Evolutionary conservation across 768 basidiomycete species (phyloP).

Genomic region (Amanita muscaria): DNA sequence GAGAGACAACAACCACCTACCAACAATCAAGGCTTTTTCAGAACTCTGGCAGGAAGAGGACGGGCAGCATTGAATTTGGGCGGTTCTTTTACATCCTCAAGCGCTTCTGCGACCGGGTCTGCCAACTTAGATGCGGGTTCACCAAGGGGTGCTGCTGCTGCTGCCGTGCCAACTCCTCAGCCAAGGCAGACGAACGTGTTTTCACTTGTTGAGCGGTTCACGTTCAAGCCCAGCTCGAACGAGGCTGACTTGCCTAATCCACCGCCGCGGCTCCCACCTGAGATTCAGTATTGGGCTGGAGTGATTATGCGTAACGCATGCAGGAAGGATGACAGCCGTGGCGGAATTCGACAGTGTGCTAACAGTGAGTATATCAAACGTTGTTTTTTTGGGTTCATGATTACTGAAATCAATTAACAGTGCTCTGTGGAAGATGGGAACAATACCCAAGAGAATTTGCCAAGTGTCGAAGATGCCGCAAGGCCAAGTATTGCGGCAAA

Average conservation of each 20-base stretch:
- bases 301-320: conserved; percentile 99
- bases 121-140: not conserved
- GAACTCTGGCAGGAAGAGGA: conserved; percentile 32
- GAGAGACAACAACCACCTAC: conserved; percentile 7
- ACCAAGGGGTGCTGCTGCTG: conserved; percentile 6
- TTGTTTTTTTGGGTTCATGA: not conserved
- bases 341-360: conserved; percentile 95
- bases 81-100: not conserved
- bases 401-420: conserved; percentile 24
- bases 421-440: conserved; percentile 97
- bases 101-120: not conserved
- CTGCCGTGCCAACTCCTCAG: conserved; percentile 16
- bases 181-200: conserved; percentile 82
- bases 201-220: conserved; percentile 92
- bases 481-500: conserved; percentile 98
- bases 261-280: conserved; percentile 66
- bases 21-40: conserved; percentile 31
- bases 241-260: conserved; percentile 66
- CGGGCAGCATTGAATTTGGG: conserved; percentile 23
- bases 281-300: conserved; percentile 98
- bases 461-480: conserved; percentile 90
- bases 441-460: conserved; percentile 89
- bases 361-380: conserved; percentile 57
- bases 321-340: conserved; percentile 87
- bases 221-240: conserved; percentile 81